phyloP scores from a whole-genome alignment of 2,329 filamentous ascomycete species.

The Exophiala spinifera region DNA sequence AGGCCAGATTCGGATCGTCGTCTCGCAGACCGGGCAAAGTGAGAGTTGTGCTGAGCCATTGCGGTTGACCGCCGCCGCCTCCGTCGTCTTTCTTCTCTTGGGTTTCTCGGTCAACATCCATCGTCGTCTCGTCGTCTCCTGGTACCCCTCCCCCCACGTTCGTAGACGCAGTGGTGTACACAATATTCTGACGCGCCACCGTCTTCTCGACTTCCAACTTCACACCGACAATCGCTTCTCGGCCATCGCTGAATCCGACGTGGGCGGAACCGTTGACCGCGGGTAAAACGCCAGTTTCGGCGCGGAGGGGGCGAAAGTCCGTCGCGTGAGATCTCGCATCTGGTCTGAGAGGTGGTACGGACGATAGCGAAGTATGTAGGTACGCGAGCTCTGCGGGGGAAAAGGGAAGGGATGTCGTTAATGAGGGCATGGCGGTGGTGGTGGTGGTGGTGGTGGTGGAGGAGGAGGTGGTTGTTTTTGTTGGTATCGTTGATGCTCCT shows the following conservation, averaged over 20 bases:
- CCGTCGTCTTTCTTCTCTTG: conserved; percentile 35
- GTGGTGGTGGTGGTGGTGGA: not conserved
- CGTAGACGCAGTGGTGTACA: no score
- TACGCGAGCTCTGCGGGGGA: conserved; percentile 96
- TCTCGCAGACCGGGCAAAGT: conserved; percentile 89
- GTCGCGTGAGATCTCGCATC: conserved; percentile 71
- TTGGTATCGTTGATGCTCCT: not conserved
- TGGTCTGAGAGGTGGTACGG: conserved; percentile 79
- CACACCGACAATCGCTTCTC: conserved; percentile 90
- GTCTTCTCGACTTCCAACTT: conserved; percentile 92
- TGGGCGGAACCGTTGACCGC: conserved; percentile 88
- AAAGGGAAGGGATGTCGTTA: conserved; percentile 55
- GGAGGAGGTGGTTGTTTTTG: not conserved
- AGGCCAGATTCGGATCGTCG: conserved; percentile 85
- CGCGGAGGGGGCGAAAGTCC: conserved; percentile 86
- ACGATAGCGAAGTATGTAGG: conserved; percentile 80
- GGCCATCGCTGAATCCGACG: conserved; percentile 91
- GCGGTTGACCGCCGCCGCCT: conserved; percentile 48
- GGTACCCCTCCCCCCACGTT: conserved; percentile 25
- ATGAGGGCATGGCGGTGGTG: conserved; percentile 13
- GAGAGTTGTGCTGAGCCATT: conserved; percentile 86
- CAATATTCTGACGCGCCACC: conserved; percentile 2
- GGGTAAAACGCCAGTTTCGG: conserved; percentile 86
- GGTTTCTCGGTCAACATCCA: conserved; percentile 28
- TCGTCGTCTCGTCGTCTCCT: conserved; percentile 4